A percentile compares a stretch with the other conserved stretches of the same genome.
Conservation (phyloP, 495 filamentous ascomycete genomes). For the Penicillium tannophilum region DNA sequence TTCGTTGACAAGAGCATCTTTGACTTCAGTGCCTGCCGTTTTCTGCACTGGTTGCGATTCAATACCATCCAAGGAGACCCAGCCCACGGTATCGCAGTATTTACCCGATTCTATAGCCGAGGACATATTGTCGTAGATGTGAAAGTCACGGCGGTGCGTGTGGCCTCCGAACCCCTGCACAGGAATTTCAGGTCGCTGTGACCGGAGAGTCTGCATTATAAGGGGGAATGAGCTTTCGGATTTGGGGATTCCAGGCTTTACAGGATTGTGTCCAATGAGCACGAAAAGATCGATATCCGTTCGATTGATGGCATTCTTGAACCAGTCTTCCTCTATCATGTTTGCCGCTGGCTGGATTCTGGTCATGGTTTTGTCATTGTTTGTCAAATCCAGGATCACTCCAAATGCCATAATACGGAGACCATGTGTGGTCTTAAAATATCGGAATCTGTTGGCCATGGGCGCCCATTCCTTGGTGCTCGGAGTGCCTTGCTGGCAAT, state of each 20-base stretch:
- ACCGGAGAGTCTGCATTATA: conserved; percentile 36
- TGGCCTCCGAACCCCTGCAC: conserved; percentile 47
- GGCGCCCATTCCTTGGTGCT: conserved; percentile 31
- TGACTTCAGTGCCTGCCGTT: background rate
- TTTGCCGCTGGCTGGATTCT: conserved; percentile 14
- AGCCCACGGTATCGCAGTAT: conserved; percentile 49
- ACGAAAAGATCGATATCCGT: conserved; percentile 41
- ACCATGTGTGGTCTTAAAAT: conserved; percentile 39
- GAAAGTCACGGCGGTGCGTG: conserved; percentile 40
- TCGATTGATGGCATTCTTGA: conserved; percentile 36
- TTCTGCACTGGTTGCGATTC: conserved; percentile 4
- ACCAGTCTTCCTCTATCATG: conserved; percentile 29
- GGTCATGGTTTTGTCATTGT: conserved; percentile 17
- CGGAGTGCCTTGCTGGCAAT: conserved; percentile 13
- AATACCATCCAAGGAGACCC: conserved; percentile 42
- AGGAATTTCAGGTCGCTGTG: conserved; percentile 31
- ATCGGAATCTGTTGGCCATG: conserved; percentile 37
- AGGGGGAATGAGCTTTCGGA: conserved; percentile 29
- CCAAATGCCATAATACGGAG: conserved; percentile 45
- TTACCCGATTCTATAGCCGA: conserved; percentile 41
- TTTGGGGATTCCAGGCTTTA: conserved; percentile 12
- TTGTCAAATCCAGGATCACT: conserved; percentile 34
- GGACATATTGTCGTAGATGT: conserved; percentile 35
- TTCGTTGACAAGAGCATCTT: background rate
- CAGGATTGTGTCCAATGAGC: conserved; percentile 42